phyloP scores from a whole-genome alignment of 257 asterid species.

The Solanum pinnatisectum region DNA sequence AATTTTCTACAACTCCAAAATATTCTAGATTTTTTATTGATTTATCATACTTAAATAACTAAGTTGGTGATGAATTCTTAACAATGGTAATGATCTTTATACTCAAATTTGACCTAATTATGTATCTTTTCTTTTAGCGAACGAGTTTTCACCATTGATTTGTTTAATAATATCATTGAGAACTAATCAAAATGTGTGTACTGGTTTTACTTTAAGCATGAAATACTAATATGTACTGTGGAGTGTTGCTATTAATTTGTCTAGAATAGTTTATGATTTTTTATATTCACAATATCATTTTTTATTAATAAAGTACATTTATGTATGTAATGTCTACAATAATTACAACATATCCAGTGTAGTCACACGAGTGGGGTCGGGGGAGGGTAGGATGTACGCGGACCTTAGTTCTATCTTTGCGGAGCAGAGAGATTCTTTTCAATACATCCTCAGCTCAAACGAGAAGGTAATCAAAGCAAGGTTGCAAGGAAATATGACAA shows the following conservation, averaged over 20 bases:
- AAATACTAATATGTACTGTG: not conserved
- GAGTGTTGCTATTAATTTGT: not conserved
- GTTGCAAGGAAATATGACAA: not conserved
- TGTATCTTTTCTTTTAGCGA: not conserved
- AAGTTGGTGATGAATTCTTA: not conserved
- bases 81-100: conserved; percentile 47
- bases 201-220: not conserved
- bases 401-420: not conserved
- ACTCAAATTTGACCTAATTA: not conserved
- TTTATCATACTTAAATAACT: too few relatives aligned
- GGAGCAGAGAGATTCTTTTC: not conserved
- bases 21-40: not conserved
- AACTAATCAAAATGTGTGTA: not conserved
- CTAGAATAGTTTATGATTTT: not conserved
- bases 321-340: not conserved
- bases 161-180: not conserved
- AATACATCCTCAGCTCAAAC: not conserved
- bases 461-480: not conserved
- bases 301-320: not conserved
- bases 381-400: not conserved
- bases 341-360: not conserved
- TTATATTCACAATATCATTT: not conserved
- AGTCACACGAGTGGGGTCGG: not conserved
- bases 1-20: not conserved
- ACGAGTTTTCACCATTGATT: not conserved